Evolutionary conservation across 129 eudicot genomes (phyloP).

Genomic region (Arctium minus): DNA sequence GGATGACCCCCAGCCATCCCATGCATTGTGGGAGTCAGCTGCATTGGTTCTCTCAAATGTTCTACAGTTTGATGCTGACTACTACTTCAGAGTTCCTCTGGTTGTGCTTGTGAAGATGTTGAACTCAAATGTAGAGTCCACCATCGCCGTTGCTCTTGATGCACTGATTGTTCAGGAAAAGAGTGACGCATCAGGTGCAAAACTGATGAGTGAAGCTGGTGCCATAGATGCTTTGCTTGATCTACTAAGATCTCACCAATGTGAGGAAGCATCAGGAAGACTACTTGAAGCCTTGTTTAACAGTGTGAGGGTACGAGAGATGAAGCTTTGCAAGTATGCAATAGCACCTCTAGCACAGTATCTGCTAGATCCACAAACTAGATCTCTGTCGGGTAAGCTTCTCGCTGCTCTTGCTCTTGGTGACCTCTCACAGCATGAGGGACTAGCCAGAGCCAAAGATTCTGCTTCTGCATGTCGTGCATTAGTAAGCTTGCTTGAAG

Average conservation of each 20-base stretch:
- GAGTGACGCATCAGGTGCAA: conserved; percentile 54
- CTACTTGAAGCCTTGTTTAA: conserved; percentile 70
- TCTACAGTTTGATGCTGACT: conserved; percentile 44
- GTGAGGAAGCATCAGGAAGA: conserved; percentile 70
- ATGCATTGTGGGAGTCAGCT: conserved; percentile 74
- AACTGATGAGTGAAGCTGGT: conserved; percentile 70
- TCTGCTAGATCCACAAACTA: conserved; percentile 69
- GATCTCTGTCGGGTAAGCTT: conserved; percentile 55
- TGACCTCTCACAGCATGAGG: conserved; percentile 74
- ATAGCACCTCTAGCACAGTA: conserved; percentile 76
- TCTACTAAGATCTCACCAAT: conserved; percentile 63
- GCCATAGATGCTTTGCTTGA: conserved; percentile 70
- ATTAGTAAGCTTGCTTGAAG: conserved; percentile 61
- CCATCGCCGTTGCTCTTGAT: conserved; percentile 48
- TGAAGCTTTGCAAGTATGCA: conserved; percentile 60
- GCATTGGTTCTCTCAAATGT: conserved; percentile 64
- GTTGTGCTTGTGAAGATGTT: conserved; percentile 74
- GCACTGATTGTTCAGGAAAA: conserved; percentile 60
- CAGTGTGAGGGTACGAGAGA: conserved; percentile 53
- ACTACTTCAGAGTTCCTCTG: conserved; percentile 59
- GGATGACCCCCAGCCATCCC: conserved; percentile 65
- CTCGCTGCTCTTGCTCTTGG: conserved; percentile 84
- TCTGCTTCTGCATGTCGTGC: conserved; percentile 72
- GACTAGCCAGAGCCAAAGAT: conserved; percentile 57
- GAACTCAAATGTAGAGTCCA: conserved; percentile 46